These are phyloP conservation scores for Globisporangium heterothallicum DNA, from an alignment of 352 stramenopile species.

Conservation along the genomic window DNA sequence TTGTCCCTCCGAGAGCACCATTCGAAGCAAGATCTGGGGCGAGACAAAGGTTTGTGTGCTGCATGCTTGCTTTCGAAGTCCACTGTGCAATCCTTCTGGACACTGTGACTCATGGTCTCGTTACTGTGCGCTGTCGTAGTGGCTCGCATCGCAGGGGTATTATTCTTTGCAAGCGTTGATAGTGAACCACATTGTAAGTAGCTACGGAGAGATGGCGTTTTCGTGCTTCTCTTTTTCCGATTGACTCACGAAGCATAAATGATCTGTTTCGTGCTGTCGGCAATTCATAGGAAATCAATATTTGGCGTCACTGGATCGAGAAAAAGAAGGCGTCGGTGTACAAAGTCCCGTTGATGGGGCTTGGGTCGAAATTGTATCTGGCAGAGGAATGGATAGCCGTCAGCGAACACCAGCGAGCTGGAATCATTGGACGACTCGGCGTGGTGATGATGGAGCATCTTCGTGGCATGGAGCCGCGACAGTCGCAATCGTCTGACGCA, in stretches of 20 bases:
- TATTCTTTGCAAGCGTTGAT: conserved; percentile 61
- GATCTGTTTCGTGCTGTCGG: too few species aligned
- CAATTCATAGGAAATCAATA: conserved; percentile 57
- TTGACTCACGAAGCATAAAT: too few species aligned
- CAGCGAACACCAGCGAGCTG: conserved; percentile 8
- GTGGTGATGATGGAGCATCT: conserved; percentile 17
- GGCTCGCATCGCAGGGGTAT: conserved; percentile 54
- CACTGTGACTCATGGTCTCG: not conserved
- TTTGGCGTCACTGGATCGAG: conserved; percentile 56
- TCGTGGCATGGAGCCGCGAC: not conserved
- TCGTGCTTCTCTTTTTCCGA: not conserved
- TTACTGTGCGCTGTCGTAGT: conserved; percentile 23
- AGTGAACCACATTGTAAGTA: conserved; percentile 71
- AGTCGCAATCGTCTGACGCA: not conserved
- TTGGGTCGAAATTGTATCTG: conserved; percentile 47
- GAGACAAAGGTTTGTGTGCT: conserved; percentile 35
- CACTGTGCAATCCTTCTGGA: too few species aligned
- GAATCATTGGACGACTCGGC: conserved; percentile 9
- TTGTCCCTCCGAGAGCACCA: conserved; percentile 24
- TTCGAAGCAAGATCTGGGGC: conserved; percentile 35
- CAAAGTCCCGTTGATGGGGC: conserved; percentile 39
- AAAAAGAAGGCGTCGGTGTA: conserved; percentile 18
- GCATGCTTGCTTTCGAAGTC: too few species aligned
- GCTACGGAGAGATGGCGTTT: not conserved
- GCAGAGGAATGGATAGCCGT: conserved; percentile 41